Evolutionary conservation across 306 rosid species (phyloP).

Genomic region (Prunus campanulata): DNA sequence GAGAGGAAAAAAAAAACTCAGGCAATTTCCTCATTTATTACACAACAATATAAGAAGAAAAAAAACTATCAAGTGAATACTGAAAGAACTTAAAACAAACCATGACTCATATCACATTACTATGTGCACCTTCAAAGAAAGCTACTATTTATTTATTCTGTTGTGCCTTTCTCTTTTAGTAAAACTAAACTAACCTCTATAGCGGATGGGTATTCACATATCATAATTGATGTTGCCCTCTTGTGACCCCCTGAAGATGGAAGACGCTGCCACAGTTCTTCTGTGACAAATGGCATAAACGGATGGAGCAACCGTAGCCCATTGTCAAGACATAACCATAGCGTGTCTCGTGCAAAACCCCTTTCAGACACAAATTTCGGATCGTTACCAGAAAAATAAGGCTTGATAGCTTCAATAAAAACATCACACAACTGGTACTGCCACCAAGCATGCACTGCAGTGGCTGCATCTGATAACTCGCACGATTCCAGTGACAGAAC

Average conservation of each 20-base stretch:
- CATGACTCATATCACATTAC: slow-evolving; percentile 62
- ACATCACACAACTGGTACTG: slow-evolving; percentile 96
- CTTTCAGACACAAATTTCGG: slow-evolving; percentile 54
- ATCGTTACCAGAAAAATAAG: slow-evolving; percentile 70
- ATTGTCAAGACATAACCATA: slow-evolving; percentile 90
- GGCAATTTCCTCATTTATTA: slow-evolving; percentile 6
- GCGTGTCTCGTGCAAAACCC: slow-evolving; percentile 66
- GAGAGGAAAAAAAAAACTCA: slow-evolving; percentile 38
- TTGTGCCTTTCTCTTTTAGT: no score
- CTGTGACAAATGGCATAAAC: slow-evolving; percentile 94
- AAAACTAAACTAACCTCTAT: slow-evolving; percentile 59
- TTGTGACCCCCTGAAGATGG: slow-evolving; percentile 57
- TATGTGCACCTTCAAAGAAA: no score
- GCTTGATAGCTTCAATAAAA: slow-evolving; percentile 87
- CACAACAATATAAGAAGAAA: no score
- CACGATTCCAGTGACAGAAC: slow-evolving; percentile 53
- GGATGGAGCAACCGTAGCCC: slow-evolving; percentile 97
- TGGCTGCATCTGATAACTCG: slow-evolving; percentile 83
- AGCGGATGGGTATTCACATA: slow-evolving; percentile 61
- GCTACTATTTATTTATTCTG: no score
- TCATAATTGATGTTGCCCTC: slow-evolving; percentile 77
- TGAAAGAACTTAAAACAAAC: no score
- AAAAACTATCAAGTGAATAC: slow-evolving; percentile 27
- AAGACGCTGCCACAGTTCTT: slow-evolving; percentile 99
- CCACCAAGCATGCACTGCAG: slow-evolving; percentile 88